Evolutionary conservation across 306 rosid genomes (phyloP).

Genomic region (Pterocarpus macrocarpus): DNA sequence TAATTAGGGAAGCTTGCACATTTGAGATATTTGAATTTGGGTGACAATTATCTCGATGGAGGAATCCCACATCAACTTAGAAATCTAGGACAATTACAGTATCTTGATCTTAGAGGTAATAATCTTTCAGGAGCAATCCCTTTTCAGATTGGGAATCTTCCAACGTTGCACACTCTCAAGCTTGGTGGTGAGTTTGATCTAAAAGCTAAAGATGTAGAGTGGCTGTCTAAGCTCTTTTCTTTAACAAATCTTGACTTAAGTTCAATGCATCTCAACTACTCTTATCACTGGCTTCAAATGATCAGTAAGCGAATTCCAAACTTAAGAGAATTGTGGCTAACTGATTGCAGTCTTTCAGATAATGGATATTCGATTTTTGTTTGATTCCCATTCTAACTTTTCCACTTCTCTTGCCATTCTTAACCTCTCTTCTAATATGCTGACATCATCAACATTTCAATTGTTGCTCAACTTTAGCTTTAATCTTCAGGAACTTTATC

Average conservation of each 20-base stretch:
- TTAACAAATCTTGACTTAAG: conserved; percentile 9
- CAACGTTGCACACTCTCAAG: background rate
- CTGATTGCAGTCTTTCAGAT: background rate
- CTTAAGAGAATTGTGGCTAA: background rate
- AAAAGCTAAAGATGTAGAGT: background rate
- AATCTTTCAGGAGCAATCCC: background rate
- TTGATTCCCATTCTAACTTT: background rate
- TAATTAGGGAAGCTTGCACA: background rate
- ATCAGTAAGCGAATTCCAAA: background rate
- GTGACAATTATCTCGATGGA: background rate
- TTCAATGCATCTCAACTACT: background rate
- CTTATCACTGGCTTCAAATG: background rate
- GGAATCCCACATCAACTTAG: background rate
- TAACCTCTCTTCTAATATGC: background rate
- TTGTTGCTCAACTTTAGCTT: background rate
- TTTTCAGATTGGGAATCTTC: background rate
- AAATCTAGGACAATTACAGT: background rate
- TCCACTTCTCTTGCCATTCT: conserved; percentile 4
- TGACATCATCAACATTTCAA: background rate
- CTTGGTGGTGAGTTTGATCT: background rate
- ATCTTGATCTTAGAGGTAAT: background rate
- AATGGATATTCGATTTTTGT: background rate
- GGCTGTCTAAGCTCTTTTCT: background rate
- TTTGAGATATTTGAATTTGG: background rate
- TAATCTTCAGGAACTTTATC: background rate